Base-by-base conservation (phyloP, 768 basidiomycete genomes). In the Auricularia cornea region DNA sequence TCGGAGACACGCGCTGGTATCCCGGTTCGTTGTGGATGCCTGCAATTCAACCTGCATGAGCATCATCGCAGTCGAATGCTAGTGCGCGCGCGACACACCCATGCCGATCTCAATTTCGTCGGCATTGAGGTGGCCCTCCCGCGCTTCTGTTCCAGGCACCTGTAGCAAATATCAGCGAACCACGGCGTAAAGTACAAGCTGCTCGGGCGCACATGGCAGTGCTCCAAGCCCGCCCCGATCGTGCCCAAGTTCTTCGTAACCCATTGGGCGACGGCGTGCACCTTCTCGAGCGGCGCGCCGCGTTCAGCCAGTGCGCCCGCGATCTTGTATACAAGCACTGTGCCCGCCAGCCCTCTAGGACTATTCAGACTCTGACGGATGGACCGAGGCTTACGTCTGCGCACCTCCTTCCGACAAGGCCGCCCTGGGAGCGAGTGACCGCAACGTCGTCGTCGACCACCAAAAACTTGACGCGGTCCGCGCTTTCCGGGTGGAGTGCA, bases 1-100 rank as follows among this genome's bases (percentile, higher is more conserved):
- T 78, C 3, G 89, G 90, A 0, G 86, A 86, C 38, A 89, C 67
- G 31, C 85, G 85, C 48, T 78, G 76, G 66, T 85, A 81, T 8
- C 90, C 94, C 57, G 86, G 84, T 75, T 96, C 94, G 69, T 96
- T 96, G 76, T 96, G 94, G 63, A 96, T 90, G 14, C 94, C 75
- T 63, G 30, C 35, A 26, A 26, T 16, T 3, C 11, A 57, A 57
- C 26, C 29, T n/a, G n/a, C n/a, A n/a, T n/a, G n/a, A n/a, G n/a
- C n/a, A n/a, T n/a, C n/a, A n/a, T n/a, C n/a, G n/a, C n/a, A n/a
- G n/a, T n/a, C n/a, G n/a, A n/a, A n/a, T n/a, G n/a, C n/a, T n/a
- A n/a, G n/a, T n/a, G n/a, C n/a, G n/a, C n/a, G 26, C 8, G 16
- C 28, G 14, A n/a, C 4, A 33, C 44, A 56, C 62, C 90, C 79